Evolutionary conservation across 2,329 filamentous ascomycete genomes (phyloP).

Genomic region (Pseudomassariella vexata): DNA sequence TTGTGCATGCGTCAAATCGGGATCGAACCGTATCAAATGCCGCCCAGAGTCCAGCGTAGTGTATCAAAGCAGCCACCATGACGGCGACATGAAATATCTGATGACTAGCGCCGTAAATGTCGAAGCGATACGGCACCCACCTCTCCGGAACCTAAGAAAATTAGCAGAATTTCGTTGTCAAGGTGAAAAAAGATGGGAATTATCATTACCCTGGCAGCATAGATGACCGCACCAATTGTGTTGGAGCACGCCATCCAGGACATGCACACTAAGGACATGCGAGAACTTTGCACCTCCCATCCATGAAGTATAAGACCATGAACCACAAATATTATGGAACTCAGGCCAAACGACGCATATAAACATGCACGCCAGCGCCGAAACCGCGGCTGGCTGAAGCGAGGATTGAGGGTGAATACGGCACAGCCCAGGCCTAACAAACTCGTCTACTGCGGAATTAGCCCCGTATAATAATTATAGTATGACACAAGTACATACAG

Average conservation of each 20-base stretch:
- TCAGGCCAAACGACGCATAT: conserved; percentile 12
- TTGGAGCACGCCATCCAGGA: too few relatives aligned
- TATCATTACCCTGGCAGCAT: too few relatives aligned
- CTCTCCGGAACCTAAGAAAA: conserved; percentile 18
- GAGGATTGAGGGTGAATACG: conserved; percentile 9
- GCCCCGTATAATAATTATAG: not conserved
- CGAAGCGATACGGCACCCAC: conserved; percentile 14
- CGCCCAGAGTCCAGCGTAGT: conserved; percentile 15
- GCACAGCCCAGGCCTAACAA: conserved; percentile 1
- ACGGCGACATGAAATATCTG: conserved; percentile 24
- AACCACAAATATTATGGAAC: conserved; percentile 9
- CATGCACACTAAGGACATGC: too few relatives aligned
- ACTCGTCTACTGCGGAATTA: too few relatives aligned
- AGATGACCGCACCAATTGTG: too few relatives aligned
- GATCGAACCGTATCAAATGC: conserved; percentile 48
- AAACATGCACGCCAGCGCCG: conserved; percentile 9
- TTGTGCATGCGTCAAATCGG: too few relatives aligned
- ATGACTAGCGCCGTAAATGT: conserved; percentile 20
- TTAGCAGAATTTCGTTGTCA: not conserved
- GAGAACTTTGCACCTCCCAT: too few relatives aligned
- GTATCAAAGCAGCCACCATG: conserved; percentile 16
- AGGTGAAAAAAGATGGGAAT: too few relatives aligned
- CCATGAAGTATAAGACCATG: conserved; percentile 9
- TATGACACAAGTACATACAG: not conserved
- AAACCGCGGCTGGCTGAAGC: conserved; percentile 9